phyloP scores from a whole-genome alignment of 2,329 filamentous ascomycete species.

The Pezicula neosporulosa region DNA sequence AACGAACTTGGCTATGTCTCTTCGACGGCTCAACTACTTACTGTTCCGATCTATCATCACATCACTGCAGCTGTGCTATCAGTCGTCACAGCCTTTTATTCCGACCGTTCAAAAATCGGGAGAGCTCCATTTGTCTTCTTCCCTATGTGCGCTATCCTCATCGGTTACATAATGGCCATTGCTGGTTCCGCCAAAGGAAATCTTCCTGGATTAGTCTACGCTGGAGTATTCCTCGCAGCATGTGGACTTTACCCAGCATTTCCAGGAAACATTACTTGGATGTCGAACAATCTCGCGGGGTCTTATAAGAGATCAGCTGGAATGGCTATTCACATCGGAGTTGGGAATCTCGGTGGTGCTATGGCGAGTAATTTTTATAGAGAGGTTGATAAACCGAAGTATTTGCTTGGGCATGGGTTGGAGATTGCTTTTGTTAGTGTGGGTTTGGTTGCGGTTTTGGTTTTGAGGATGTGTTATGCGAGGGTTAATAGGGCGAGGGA shows the following conservation, averaged over 20 bases:
- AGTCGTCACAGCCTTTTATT: slow-evolving; percentile 49
- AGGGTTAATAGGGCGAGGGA: slow-evolving; percentile 41
- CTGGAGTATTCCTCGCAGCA: slow-evolving; percentile 40
- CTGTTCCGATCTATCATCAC: slow-evolving; percentile 50
- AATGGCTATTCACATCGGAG: slow-evolving; percentile 61
- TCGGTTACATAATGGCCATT: slow-evolving; percentile 53
- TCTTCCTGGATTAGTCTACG: slow-evolving; percentile 39
- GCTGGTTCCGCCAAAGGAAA: slow-evolving; percentile 22
- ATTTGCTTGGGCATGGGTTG: slow-evolving; percentile 45
- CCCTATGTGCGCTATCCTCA: slow-evolving; percentile 48
- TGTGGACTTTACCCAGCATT: slow-evolving; percentile 43
- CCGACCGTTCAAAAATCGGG: slow-evolving; percentile 44
- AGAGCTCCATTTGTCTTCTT: slow-evolving; percentile 53
- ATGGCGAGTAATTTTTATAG: slow-evolving; percentile 74
- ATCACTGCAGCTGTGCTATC: slow-evolving; percentile 60
- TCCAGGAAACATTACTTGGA: slow-evolving; percentile 46
- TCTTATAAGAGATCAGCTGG: slow-evolving; percentile 54
- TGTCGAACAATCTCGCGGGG: slow-evolving; percentile 54
- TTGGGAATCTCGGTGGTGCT: slow-evolving; percentile 58
- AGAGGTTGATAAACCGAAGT: slow-evolving; percentile 42
- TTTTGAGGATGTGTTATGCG: slow-evolving; percentile 45
- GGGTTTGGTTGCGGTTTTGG: slow-evolving; percentile 41
- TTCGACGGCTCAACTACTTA: slow-evolving; percentile 40
- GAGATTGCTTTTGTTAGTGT: slow-evolving; percentile 46
- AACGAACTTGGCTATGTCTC: slow-evolving; percentile 49